Conservation (phyloP, 495 filamentous ascomycete species). For the Jackrogersella minutella region DNA sequence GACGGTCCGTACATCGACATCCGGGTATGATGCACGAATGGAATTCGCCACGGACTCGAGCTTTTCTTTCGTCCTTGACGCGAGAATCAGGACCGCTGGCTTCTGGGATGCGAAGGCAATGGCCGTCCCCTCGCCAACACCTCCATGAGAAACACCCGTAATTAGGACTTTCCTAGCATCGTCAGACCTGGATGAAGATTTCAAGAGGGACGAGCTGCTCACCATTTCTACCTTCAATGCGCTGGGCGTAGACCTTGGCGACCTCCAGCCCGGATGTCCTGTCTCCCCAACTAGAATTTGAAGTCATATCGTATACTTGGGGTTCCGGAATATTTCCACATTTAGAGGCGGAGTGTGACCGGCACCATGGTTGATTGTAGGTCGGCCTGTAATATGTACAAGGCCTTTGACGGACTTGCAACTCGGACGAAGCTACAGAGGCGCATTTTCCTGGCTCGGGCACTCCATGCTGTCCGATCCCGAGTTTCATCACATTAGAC, state of each 20-base stretch:
- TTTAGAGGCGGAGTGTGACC: background rate
- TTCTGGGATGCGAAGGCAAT: conserved; percentile 61
- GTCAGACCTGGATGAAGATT: background rate
- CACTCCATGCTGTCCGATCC: conserved; percentile 20
- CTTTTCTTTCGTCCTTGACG: conserved; percentile 60
- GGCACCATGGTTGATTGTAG: background rate
- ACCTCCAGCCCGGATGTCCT: conserved; percentile 55
- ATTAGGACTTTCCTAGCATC: conserved; percentile 47
- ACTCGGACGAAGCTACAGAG: background rate
- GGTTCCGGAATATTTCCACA: background rate
- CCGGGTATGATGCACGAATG: conserved; percentile 48
- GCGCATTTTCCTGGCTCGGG: background rate
- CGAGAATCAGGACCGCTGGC: conserved; percentile 61
- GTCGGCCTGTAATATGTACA: background rate
- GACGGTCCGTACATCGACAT: conserved; percentile 49
- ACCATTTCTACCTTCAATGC: conserved; percentile 51
- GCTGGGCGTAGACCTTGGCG: conserved; percentile 49
- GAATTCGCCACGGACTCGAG: conserved; percentile 56
- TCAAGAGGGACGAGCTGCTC: background rate
- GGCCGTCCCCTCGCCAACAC: conserved; percentile 62
- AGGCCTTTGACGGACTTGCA: background rate
- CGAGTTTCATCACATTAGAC: conserved; percentile 13
- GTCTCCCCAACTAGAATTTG: conserved; percentile 54
- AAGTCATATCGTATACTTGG: conserved; percentile 43
- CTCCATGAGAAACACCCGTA: conserved; percentile 61